Evolutionary conservation across 2,329 filamentous ascomycete genomes (phyloP), one percentile per base, ranked within the genome.

Genomic region (Xylariomycetidae sp.): DNA sequence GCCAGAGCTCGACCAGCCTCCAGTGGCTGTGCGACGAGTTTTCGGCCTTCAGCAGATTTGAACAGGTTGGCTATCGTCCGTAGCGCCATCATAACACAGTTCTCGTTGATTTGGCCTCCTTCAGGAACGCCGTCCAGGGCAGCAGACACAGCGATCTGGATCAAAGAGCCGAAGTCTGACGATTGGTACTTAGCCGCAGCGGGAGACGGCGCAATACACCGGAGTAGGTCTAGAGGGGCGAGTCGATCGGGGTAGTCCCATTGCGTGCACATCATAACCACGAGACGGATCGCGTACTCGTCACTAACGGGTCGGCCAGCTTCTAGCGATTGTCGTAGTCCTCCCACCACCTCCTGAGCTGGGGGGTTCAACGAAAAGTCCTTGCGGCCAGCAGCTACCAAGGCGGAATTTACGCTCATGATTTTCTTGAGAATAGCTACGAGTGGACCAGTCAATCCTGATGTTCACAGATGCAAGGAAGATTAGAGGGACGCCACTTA

Each of bases 51-150:
- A 0, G 76, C 64, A 0, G 85, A 85, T 39, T 76, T 73, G 53
- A 95, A 95, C 6, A 95, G 66, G 48, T 98, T 98, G 19, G 79
- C 81, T 30, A 96, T 70, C 10, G 82, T 76, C 4, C 92, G 83
- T 10, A 87, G 69, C 0, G 82, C 80, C 68, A 98, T 84, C 82
- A 96, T 95, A 9, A 78, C 75, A 45, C 87, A 87, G 59, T 95
- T 95, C 33, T 81, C 72, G 23, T 78, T 79, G 0, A 82, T 68
- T 0, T 72, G 63, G 4, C 61, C 57, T 7, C 77, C 70, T 33
- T 82, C 76, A 2, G 79, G 68, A 1, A 75, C 26, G 56, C 61
- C 40, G 43, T 58, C 43, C 42, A 68, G 39, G 23, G 62, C 47
- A 26, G 54, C 56, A 5, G 49, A 48, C 3, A 73, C 57, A 14